A percentile compares a stretch with the other conserved stretches of the same genome.
Evolutionary conservation across 345 rosid species (phyloP).

Genomic region (Aquilaria sinensis): DNA sequence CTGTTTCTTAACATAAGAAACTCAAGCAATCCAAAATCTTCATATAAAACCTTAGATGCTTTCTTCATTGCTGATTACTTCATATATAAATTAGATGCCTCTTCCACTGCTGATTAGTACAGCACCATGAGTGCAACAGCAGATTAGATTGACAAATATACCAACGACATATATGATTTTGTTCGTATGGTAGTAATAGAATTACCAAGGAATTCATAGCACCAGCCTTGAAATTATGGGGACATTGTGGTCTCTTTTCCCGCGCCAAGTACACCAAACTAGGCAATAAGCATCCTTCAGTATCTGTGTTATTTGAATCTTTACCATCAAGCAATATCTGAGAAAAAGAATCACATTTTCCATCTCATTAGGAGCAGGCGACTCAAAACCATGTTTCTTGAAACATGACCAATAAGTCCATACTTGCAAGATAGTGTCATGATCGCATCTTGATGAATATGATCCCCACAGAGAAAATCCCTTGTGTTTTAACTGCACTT

Average conservation of each 20-base stretch:
- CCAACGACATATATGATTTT: too few species aligned
- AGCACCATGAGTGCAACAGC: too few species aligned
- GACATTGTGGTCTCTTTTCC: constrained; percentile 54
- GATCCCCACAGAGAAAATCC: constrained; percentile 37
- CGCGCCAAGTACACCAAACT: constrained; percentile 61
- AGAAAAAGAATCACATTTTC: background rate
- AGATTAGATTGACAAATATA: too few species aligned
- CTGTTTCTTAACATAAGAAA: too few species aligned
- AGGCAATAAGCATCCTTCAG: constrained; percentile 31
- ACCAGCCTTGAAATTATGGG: constrained; percentile 77
- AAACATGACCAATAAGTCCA: background rate
- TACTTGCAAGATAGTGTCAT: constrained; percentile 50
- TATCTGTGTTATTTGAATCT: constrained; percentile 20
- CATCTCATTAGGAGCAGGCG: background rate
- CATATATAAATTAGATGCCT: too few species aligned
- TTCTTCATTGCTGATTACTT: too few species aligned
- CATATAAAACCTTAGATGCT: too few species aligned
- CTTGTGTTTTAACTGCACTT: constrained; percentile 5
- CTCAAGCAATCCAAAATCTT: too few species aligned
- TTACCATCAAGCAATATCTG: constrained; percentile 48
- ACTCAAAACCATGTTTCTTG: background rate
- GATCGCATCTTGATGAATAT: constrained; percentile 31
- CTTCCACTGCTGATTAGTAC: too few species aligned
- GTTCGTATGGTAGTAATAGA: background rate
- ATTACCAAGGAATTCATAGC: constrained; percentile 69